These are phyloP conservation scores for sorghum (Sorghum bicolor) DNA, from an alignment of 176 grass and related monocot species.

Conservation along the genomic window DNA sequence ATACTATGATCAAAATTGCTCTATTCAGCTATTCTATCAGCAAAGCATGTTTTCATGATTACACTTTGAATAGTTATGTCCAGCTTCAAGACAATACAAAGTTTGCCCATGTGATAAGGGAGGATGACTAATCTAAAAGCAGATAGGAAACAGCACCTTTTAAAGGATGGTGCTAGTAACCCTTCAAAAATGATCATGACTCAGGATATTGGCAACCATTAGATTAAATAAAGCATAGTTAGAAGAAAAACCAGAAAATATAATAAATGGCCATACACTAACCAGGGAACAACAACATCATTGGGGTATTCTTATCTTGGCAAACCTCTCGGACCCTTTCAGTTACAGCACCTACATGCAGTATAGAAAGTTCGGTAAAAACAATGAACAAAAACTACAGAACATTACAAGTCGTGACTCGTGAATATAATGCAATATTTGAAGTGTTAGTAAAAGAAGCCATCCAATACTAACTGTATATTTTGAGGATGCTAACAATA, in stretches of 20 bases:
- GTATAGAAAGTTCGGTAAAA: neutral
- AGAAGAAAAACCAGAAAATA: neutral
- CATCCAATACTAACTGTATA: neutral
- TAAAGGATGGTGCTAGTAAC: neutral
- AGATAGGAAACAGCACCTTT: neutral
- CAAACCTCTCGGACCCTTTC: slow-evolving; percentile 70
- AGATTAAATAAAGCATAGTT: neutral
- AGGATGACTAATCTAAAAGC: neutral
- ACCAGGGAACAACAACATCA: slow-evolving; percentile 95
- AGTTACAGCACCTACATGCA: slow-evolving; percentile 74
- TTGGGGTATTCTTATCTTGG: slow-evolving; percentile 55
- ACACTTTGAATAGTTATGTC: neutral
- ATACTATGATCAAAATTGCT: neutral
- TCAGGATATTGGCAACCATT: neutral
- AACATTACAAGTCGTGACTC: neutral
- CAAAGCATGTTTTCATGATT: neutral
- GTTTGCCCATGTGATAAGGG: neutral
- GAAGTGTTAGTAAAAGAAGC: neutral
- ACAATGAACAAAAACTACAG: neutral
- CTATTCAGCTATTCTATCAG: neutral
- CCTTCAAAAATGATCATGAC: neutral
- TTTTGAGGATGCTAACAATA: neutral
- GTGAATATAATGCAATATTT: slow-evolving; percentile 21
- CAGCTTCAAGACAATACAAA: neutral
- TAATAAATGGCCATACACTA: slow-evolving; percentile 17